Evolutionary conservation across 2,329 filamentous ascomycete genomes (phyloP).

Genomic region (Beauveria varroae): DNA sequence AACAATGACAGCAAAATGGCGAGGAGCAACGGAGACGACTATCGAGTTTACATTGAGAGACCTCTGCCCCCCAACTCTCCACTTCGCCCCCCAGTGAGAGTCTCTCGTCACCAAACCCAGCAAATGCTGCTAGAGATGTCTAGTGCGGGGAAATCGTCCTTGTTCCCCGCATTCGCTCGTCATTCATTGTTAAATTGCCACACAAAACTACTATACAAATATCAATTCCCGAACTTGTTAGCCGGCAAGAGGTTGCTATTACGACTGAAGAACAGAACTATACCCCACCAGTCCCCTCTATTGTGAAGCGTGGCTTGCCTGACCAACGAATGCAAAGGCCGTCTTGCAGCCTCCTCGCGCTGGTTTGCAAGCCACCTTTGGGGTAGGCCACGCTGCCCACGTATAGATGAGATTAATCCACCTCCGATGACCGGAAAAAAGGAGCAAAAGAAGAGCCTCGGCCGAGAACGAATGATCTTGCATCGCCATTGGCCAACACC

Average conservation of each 20-base stretch:
- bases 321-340: background rate
- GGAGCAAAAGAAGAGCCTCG: background rate
- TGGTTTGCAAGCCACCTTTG: background rate
- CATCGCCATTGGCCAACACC: background rate
- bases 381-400: background rate
- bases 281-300: background rate
- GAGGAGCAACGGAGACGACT: background rate
- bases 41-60: background rate
- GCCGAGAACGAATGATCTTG: background rate
- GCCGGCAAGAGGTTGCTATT: background rate
- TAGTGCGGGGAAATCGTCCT: background rate
- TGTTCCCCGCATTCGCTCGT: background rate
- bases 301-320: background rate
- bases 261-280: background rate
- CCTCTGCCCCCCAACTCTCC: background rate
- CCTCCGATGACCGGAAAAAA: background rate
- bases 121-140: background rate
- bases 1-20: background rate
- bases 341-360: background rate
- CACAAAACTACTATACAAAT: background rate
- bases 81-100: background rate
- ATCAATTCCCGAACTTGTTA: background rate
- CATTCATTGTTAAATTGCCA: background rate
- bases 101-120: background rate
- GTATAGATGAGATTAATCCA: background rate